Percentiles rank a stretch among this genome's conserved stretches.
phyloP scores from a whole-genome alignment of 306 rosid species.

The Geum urbanum region DNA sequence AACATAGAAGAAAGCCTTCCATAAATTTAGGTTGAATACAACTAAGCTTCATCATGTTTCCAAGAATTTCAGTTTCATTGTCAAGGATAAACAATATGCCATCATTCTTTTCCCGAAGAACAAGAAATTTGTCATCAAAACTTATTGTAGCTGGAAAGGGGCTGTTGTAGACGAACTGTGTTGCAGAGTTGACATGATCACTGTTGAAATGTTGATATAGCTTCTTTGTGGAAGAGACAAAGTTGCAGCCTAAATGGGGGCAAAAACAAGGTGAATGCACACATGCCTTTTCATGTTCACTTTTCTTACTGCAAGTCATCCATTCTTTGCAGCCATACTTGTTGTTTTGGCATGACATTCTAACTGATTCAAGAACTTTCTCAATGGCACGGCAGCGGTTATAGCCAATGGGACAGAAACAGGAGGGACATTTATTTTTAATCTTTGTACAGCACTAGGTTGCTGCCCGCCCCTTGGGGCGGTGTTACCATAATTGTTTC shows the following conservation, averaged over 20 bases:
- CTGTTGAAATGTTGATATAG: slow-evolving; percentile 43
- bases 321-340: slow-evolving; percentile 52
- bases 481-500: too few species aligned
- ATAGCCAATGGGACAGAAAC: slow-evolving; percentile 61
- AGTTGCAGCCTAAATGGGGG: slow-evolving; percentile 43
- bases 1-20: slow-evolving; percentile 40
- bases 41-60: slow-evolving; percentile 40
- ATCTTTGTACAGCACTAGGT: slow-evolving; percentile 52
- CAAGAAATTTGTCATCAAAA: slow-evolving; percentile 18
- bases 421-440: slow-evolving; percentile 60
- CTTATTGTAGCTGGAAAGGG: slow-evolving; percentile 27
- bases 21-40: slow-evolving; percentile 46
- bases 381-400: slow-evolving; percentile 75
- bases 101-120: slow-evolving; percentile 53
- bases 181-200: slow-evolving; percentile 36
- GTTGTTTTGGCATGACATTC: slow-evolving; percentile 46
- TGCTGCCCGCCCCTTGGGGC: too few species aligned
- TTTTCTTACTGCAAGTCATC: slow-evolving; percentile 33
- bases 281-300: slow-evolving; percentile 59
- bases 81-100: slow-evolving; percentile 44
- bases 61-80: slow-evolving; percentile 29
- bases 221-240: slow-evolving; percentile 44
- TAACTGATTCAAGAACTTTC: slow-evolving; percentile 61
- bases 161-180: slow-evolving; percentile 35
- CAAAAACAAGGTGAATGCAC: slow-evolving; percentile 51